Base-by-base conservation (phyloP, 1,139 yeast genomes). In the Taphrina sp. region DNA sequence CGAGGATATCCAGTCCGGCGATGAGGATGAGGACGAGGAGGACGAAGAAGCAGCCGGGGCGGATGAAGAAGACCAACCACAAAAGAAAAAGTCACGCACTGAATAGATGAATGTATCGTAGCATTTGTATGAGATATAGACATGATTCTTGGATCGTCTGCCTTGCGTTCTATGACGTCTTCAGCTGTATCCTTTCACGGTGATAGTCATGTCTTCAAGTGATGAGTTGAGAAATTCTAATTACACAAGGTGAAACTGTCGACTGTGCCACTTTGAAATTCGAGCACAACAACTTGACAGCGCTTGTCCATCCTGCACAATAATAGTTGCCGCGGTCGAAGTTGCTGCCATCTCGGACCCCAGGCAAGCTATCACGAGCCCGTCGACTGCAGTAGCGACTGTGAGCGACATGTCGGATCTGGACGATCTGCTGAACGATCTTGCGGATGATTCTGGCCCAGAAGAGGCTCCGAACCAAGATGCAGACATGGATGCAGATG, bases 401-500 rank as follows among this genome's bases (percentile, higher is more conserved):
- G n/a, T n/a, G n/a, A 7, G 31, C 31, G 10, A 7, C 37, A 66
- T 66, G 69, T 70, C 73, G 19, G 62, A 71, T 12, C 72, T 70
- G 7, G 74, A 71, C 55, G 74, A 71, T 58, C 64, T 72, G 38
- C 61, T 70, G 56, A 73, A 73, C 14, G 74, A 71, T 54, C 63
- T 71, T 16, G 64, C 59, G 14, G 62, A 57, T 20, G 64, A 58
- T 5, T 56, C 49, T 8, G 59, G 28, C 14, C 44, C 52, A 7
- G 44, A 45, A 12, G 52, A n/a, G 20, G 35, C 7, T 17, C 51
- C 51, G 22, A 35, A 24, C 19, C 20, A 44, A 2, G 43, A 23
- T 17, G 57, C 16, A 10, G 38, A 24, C 17, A 35, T 34, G 14
- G 26, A 23, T 19, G 22, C n/a, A 12, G 43, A 43, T 29, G 36